Percentiles rank a stretch among this genome's conserved stretches.
Evolutionary conservation across 2,329 filamentous ascomycete species (phyloP).

Genomic region (Colletotrichum graminicola): DNA sequence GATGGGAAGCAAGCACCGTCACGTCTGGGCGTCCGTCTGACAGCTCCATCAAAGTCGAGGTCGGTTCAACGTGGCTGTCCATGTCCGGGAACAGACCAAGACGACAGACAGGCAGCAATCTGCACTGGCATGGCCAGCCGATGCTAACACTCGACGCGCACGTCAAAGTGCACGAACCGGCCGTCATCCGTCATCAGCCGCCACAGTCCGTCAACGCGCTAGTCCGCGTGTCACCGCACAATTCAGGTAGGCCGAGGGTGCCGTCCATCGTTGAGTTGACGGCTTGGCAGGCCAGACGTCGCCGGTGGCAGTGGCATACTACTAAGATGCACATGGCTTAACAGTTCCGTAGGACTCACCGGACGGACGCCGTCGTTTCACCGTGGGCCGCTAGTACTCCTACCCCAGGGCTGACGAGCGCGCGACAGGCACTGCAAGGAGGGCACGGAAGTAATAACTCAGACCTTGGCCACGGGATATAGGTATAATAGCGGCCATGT

Average conservation of each 20-base stretch:
- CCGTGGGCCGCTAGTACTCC: conserved; percentile 3
- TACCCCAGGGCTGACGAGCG: conserved; percentile 2
- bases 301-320: background rate
- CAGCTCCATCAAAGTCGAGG: background rate
- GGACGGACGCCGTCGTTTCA: conserved; percentile 30
- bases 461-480: conserved; percentile 3
- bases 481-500: background rate
- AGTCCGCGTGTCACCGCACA: conserved; percentile 2
- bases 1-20: background rate
- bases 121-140: background rate
- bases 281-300: background rate
- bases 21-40: background rate
- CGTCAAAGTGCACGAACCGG: background rate
- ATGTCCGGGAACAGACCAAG: background rate
- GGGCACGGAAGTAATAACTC: background rate
- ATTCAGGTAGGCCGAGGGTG: background rate
- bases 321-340: conserved; percentile 10
- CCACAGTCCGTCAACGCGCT: background rate
- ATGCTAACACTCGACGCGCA: background rate
- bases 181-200: conserved; percentile 7
- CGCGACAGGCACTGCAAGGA: background rate
- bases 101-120: background rate
- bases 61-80: background rate
- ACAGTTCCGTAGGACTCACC: conserved; percentile 3
- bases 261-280: conserved; percentile 9